Percentiles rank a stretch among this genome's conserved stretches.
These are phyloP conservation scores for Mycosphaerelloides madeirae DNA, from an alignment of 2,329 filamentous ascomycete species.

Conservation along the genomic window DNA sequence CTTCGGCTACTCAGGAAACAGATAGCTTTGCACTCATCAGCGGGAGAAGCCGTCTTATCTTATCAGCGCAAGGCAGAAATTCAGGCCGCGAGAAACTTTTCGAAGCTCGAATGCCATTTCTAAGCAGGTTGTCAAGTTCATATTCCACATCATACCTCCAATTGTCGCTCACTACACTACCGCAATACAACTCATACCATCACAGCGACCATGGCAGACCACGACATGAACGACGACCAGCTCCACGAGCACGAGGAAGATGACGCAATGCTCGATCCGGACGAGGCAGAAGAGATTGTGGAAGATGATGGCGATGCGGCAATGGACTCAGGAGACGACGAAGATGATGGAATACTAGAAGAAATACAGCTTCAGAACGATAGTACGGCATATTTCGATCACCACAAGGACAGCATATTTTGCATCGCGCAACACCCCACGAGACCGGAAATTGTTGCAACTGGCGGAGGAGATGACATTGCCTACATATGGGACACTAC, in stretches of 20 bases:
- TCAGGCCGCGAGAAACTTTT: too few species aligned
- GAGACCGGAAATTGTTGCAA: constrained; percentile 72
- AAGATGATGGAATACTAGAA: constrained; percentile 54
- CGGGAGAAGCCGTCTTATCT: too few species aligned
- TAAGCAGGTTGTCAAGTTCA: too few species aligned
- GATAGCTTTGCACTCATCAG: too few species aligned
- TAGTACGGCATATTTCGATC: constrained; percentile 86
- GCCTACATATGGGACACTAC: constrained; percentile 82
- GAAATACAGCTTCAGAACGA: constrained; percentile 86
- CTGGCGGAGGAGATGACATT: constrained; percentile 79
- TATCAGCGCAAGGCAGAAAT: too few species aligned
- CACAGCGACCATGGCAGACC: constrained; percentile 15
- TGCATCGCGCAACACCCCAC: constrained; percentile 88
- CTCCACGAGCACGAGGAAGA: constrained; percentile 52
- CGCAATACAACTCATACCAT: too few species aligned
- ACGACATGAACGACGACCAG: constrained; percentile 15
- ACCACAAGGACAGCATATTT: constrained; percentile 87
- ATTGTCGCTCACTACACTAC: too few species aligned
- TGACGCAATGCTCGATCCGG: constrained; percentile 68
- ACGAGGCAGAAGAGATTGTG: constrained; percentile 72
- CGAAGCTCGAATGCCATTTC: too few species aligned
- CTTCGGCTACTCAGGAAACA: too few species aligned
- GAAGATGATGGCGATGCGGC: constrained; percentile 61
- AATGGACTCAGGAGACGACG: constrained; percentile 70
- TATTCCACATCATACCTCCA: too few species aligned